Base-by-base conservation (phyloP, 2,329 filamentous ascomycete species). In the Iodosphaeria phyllophila region DNA sequence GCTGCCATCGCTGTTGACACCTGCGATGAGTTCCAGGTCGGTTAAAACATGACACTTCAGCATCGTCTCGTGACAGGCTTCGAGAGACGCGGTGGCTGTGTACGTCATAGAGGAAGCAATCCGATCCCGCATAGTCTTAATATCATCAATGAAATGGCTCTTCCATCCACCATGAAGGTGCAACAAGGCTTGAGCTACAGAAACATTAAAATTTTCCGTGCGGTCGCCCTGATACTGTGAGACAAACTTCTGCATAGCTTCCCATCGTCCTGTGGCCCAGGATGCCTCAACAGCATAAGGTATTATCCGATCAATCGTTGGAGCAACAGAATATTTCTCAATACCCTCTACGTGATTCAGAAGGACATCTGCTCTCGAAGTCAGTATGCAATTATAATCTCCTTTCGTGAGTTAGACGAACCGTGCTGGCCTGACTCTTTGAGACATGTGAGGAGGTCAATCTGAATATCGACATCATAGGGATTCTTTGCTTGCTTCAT, bases 341-440 rank as follows among this genome's bases (percentile, higher is more conserved):
- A 93, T 77, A 5, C 72, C 72, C 40, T 92, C 78, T 8, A 91
- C 73, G 36, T 91, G 82, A 31, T 84, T 86, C 14, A 95, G 57
- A 11, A 95, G 62, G 3, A 79, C 74, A 51, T 91, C 79, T 86
- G 32, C 13, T 6, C 29, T 15, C 24, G 35, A 38, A 35, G 42
- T 36, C 43, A 37, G 32, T 11, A 6, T 6, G n/a, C 5, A n/a
- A 16, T 22, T 13, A 21, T 21, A 22, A 6, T 13, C 8, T 18
- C 5, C 5, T 16, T 11, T 10, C 10, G 9, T 24, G 13, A 16
- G 4, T 17, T 10, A 10, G 16, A 16, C n/a, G 11, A 22, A 45
- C 79, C 79, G 50, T 93, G 75, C 44, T 95, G 89, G 0, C 86
- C 89, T n/a, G 84, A 92, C 44, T 93, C 83, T 42, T 83, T 84